Evolutionary conservation across 352 stramenopile species (phyloP), one percentile per base, ranked within the genome.

Genomic region (Phytophthora pluvialis): DNA sequence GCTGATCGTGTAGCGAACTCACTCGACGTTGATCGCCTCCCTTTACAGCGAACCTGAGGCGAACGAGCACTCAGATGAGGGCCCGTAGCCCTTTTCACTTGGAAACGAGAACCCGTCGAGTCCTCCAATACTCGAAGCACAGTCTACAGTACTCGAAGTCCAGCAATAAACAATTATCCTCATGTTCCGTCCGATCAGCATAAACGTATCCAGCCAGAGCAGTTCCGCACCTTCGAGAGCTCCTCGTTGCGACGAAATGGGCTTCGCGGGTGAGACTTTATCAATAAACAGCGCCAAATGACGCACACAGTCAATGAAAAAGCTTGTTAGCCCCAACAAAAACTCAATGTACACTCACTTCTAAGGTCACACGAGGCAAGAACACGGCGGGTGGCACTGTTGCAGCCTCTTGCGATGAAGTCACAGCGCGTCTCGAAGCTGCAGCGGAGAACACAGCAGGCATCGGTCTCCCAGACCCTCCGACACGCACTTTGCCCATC

Each of bases 401-500:
- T 38, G 28, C 42, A 33, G 47, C n/a, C 21, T 67, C 49, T 10
- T 53, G 45, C 2, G 51, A 61, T 12, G 48, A 32, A n/a, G 31
- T 39, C 46, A 39, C 29, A 25, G 50, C 13, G 12, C 15, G 51
- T 51, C 51, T 59, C 5, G 61, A 57, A 6, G 28, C 28, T 39
- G 25, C 28, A 40, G 51, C 15, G 33, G 43, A 32, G 39, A 78
- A 64, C 2, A 65, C 35, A 38, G 53, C 70, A 32, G 71, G 61
- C 0, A 86, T 76, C 26, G 79, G 66, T 7, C 75, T 68, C 1
- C 79, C 77, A 2, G 83, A 86, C 4, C 76, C 62, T 8, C 83
- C 83, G 5, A 91, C 56, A 2, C 77, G 80, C 33, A 91, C 50
- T 18, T 49, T 73, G 1, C 79, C 83, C 77, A 90, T 89, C 32